Conservation (phyloP, 139 green algal genomes). For the Spirogloea muscicola region DNA sequence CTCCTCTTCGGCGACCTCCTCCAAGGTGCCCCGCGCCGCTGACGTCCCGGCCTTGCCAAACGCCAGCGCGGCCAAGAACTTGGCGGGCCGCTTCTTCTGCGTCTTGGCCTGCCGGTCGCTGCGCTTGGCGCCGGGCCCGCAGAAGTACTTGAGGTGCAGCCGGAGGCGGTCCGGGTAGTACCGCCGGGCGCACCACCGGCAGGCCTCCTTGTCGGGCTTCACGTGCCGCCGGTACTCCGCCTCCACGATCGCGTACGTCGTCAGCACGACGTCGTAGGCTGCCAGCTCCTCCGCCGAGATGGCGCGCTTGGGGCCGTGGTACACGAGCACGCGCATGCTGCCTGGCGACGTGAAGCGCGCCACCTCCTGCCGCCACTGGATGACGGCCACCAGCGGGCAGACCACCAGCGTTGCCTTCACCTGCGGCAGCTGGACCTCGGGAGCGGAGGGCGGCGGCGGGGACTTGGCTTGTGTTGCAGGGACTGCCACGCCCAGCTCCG, state of each 20-base stretch:
- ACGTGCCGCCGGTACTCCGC: conserved; percentile 68
- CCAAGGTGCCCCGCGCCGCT: too few species aligned
- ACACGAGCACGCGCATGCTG: conserved; percentile 62
- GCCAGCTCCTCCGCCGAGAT: conserved; percentile 50
- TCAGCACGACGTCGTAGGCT: conserved; percentile 77
- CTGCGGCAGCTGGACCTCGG: not conserved
- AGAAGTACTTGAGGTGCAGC: conserved; percentile 83
- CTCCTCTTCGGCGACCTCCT: too few species aligned
- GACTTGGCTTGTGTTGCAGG: not conserved
- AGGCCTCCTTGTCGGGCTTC: conserved; percentile 62
- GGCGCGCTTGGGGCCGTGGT: conserved; percentile 68
- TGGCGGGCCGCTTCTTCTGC: conserved; percentile 68
- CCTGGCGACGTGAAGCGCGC: conserved; percentile 66
- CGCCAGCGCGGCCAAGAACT: not conserved
- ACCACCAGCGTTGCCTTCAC: conserved; percentile 82
- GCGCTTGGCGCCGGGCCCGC: conserved; percentile 79
- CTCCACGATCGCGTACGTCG: conserved; percentile 88
- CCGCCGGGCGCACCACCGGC: conserved; percentile 77
- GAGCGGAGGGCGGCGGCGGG: conserved; percentile 33
- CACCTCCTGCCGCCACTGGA: conserved; percentile 86
- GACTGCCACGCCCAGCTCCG: too few species aligned
- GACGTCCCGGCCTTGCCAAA: not conserved
- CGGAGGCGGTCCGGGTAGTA: conserved; percentile 65
- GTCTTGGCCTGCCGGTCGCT: conserved; percentile 71
- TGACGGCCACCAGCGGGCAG: conserved; percentile 84